Evolutionary conservation across 164 flowering plant species (phyloP).

Genomic region (Pachysandra terminalis): DNA sequence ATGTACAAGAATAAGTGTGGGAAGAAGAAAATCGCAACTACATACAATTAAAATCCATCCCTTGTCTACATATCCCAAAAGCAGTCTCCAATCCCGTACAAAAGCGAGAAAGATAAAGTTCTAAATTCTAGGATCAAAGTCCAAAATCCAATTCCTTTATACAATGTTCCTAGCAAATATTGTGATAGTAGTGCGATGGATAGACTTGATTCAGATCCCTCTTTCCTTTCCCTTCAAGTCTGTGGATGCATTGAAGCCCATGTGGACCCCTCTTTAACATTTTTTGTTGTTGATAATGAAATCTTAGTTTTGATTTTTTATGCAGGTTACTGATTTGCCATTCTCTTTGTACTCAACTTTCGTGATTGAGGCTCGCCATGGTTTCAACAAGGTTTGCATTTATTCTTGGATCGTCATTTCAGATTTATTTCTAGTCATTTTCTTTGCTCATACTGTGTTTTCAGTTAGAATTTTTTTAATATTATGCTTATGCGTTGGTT

Average conservation of each 20-base stretch:
- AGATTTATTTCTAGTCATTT: constrained; percentile 2
- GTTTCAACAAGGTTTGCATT: constrained; percentile 84
- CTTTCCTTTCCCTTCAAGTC: background rate
- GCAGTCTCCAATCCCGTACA: too few relatives aligned
- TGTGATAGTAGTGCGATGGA: too few relatives aligned
- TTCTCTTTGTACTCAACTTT: constrained; percentile 97
- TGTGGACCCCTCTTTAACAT: background rate
- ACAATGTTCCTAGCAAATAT: too few relatives aligned
- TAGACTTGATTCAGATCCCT: too few relatives aligned
- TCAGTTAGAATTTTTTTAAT: background rate
- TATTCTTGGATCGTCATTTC: constrained; percentile 4
- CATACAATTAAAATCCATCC: too few relatives aligned
- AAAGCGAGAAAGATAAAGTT: too few relatives aligned
- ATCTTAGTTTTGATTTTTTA: constrained; percentile 6
- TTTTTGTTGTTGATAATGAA: background rate
- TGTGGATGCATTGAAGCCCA: background rate
- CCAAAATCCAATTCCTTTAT: too few relatives aligned
- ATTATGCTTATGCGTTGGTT: background rate
- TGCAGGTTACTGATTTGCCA: constrained; percentile 96
- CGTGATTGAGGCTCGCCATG: constrained; percentile 94
- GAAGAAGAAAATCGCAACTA: too few relatives aligned
- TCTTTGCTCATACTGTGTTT: background rate
- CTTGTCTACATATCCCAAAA: too few relatives aligned
- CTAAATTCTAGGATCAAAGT: too few relatives aligned
- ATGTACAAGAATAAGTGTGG: too few relatives aligned